phyloP scores from a whole-genome alignment of 1,284 basidiomycete genomes.

The Inonotus hispidus region DNA sequence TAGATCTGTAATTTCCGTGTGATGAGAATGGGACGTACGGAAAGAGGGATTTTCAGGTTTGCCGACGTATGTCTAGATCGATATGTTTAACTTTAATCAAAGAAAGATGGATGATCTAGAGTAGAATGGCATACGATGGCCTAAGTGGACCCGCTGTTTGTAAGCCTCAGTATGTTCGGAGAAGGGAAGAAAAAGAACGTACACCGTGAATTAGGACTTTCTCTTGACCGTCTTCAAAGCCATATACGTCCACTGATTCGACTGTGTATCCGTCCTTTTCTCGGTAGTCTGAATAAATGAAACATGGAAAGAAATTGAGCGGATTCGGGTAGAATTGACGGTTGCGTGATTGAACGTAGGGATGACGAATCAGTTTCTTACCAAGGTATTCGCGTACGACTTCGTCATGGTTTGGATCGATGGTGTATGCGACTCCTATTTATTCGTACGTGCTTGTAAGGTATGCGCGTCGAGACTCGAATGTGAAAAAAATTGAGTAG shows the following conservation, averaged over 20 bases:
- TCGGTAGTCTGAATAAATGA: conserved; percentile 54
- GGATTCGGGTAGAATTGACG: neutral
- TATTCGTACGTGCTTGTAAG: conserved; percentile 24
- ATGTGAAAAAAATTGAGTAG: neutral
- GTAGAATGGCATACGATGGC: conserved; percentile 26
- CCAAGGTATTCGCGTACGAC: conserved; percentile 82
- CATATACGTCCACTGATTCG: conserved; percentile 58
- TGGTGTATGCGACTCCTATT: conserved; percentile 74
- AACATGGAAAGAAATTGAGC: neutral
- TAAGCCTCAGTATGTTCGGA: conserved; percentile 8
- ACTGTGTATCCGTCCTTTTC: conserved; percentile 85
- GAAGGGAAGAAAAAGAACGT: conserved; percentile 21
- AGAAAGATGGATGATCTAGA: neutral
- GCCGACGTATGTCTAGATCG: conserved; percentile 66
- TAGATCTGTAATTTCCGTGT: neutral
- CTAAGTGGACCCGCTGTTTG: conserved; percentile 21
- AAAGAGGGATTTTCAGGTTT: conserved; percentile 75
- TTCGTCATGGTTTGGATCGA: conserved; percentile 65
- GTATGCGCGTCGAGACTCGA: neutral
- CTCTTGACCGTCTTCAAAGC: conserved; percentile 47
- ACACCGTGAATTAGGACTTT: conserved; percentile 50
- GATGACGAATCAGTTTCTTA: conserved; percentile 25
- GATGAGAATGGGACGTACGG: conserved; percentile 36
- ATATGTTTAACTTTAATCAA: neutral
- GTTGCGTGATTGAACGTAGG: neutral